These are phyloP conservation scores for Secale cereale DNA, from an alignment of 176 grass and related monocot species.

Conservation along the genomic window DNA sequence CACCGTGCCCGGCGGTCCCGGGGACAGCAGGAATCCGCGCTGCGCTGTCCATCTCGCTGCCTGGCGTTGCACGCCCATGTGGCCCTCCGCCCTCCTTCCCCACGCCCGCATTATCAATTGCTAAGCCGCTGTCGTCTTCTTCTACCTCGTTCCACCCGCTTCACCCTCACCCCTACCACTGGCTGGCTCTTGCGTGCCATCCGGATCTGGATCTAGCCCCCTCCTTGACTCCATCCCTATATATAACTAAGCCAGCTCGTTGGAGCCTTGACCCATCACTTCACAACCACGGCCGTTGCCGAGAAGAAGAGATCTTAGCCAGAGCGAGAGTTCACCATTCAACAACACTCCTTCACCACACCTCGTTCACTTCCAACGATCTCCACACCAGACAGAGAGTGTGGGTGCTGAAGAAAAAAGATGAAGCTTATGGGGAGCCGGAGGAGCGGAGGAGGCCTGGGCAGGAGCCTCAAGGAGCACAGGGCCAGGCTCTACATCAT, in stretches of 20 bases:
- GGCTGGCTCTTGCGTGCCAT: not conserved
- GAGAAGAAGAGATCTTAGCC: not conserved
- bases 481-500: conserved; percentile 57
- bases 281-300: too few species aligned
- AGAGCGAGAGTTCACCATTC: not conserved
- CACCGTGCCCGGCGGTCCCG: conserved; percentile 26
- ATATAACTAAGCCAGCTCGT: too few species aligned
- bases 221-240: not conserved
- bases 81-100: not conserved
- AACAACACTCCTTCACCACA: not conserved
- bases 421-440: conserved; percentile 49
- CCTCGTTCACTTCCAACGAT: not conserved
- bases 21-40: conserved; percentile 36
- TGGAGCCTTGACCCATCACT: too few species aligned
- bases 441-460: conserved; percentile 32
- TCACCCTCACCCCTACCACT: not conserved
- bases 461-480: conserved; percentile 45
- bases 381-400: not conserved
- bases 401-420: not conserved
- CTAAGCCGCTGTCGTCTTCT: not conserved
- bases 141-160: not conserved
- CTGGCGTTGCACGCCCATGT: conserved; percentile 21
- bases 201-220: not conserved
- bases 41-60: too few species aligned
- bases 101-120: not conserved